Conservation (phyloP, 306 rosid species). For the Parietaria judaica region DNA sequence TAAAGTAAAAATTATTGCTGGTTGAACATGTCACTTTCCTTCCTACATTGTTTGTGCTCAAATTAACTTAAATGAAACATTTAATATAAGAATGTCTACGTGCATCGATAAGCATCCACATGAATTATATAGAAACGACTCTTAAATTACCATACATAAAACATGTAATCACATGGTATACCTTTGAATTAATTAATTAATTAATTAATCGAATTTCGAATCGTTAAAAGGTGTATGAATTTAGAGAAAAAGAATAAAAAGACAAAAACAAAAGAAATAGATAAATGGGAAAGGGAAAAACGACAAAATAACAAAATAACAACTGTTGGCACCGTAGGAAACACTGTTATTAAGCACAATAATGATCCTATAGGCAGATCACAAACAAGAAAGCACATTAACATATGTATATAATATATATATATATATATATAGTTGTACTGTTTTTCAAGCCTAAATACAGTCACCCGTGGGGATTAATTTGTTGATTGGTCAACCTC, state of each 20-base stretch:
- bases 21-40: too few relatives aligned
- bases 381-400: neutral
- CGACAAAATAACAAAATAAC: conserved; percentile 4
- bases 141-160: too few relatives aligned
- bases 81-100: too few relatives aligned
- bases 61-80: too few relatives aligned
- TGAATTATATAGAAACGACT: too few relatives aligned
- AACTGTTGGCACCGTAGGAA: conserved; percentile 1
- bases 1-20: too few relatives aligned
- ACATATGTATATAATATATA: neutral
- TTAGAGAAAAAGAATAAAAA: neutral
- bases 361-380: neutral
- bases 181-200: too few relatives aligned
- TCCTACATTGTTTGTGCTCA: too few relatives aligned
- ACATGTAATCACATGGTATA: too few relatives aligned
- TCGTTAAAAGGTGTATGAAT: neutral
- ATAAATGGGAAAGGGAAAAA: neutral
- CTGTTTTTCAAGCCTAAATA: conserved; percentile 4
- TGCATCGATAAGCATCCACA: too few relatives aligned
- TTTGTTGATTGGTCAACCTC: conserved; percentile 14
- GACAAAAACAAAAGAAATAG: conserved; percentile 4
- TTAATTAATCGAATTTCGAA: too few relatives aligned
- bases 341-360: neutral
- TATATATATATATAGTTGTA: neutral
- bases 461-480: conserved; percentile 4